phyloP scores from a whole-genome alignment of 2,329 filamentous ascomycete genomes.

The Sporothrix pallida region DNA sequence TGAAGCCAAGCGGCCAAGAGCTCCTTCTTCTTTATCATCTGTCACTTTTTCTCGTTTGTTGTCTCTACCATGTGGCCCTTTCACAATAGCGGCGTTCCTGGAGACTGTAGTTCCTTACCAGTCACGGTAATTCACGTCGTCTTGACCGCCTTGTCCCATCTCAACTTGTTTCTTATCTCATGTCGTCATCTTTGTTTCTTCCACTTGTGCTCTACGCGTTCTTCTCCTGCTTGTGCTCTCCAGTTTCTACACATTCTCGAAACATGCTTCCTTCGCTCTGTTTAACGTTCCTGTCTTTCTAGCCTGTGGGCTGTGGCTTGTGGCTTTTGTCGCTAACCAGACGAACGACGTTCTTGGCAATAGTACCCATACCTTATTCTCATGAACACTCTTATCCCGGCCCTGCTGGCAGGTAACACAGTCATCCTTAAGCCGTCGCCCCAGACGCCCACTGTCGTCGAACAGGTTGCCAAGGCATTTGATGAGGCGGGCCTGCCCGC shows the following conservation, averaged over 20 bases:
- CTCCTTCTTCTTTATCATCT: too few species aligned
- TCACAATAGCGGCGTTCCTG: neutral
- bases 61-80: neutral
- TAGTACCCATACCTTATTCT: conserved; percentile 95
- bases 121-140: conserved; percentile 1
- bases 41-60: neutral
- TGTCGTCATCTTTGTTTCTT: neutral
- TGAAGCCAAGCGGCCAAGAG: neutral
- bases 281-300: neutral
- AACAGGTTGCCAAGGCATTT: conserved; percentile 81
- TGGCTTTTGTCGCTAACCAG: neutral
- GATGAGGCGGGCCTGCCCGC: conserved; percentile 78
- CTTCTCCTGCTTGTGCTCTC: neutral
- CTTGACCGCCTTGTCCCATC: neutral
- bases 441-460: conserved; percentile 89
- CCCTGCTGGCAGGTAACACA: conserved; percentile 86
- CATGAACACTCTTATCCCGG: conserved; percentile 89
- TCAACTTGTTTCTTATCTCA: neutral
- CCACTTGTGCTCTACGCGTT: neutral
- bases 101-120: neutral
- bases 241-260: neutral
- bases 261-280: neutral
- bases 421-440: conserved; percentile 95
- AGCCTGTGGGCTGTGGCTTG: neutral
- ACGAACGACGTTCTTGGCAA: conserved; percentile 17